phyloP scores from a whole-genome alignment of 1,284 basidiomycete species.

The Ganoderma meredithae region DNA sequence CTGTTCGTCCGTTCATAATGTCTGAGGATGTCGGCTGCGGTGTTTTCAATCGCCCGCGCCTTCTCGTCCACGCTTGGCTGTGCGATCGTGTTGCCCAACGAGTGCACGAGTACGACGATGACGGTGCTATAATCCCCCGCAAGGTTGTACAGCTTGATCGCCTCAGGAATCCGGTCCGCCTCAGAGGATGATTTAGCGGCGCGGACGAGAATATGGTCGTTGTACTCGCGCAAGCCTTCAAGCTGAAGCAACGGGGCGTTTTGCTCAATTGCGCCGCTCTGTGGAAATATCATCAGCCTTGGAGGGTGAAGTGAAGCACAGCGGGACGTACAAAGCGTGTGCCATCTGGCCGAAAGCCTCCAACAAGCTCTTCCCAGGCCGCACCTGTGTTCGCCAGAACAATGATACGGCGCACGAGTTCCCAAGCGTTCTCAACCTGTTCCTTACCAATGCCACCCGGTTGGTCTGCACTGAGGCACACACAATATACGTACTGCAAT shows the following conservation, averaged over 20 bases:
- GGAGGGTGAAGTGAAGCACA: neutral
- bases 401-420: slow-evolving; percentile 88
- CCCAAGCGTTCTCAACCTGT: slow-evolving; percentile 87
- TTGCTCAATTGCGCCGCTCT: slow-evolving; percentile 91
- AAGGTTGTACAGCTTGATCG: slow-evolving; percentile 95
- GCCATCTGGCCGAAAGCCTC: slow-evolving; percentile 90
- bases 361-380: slow-evolving; percentile 90
- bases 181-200: slow-evolving; percentile 82
- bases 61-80: slow-evolving; percentile 73
- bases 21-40: slow-evolving; percentile 84
- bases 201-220: slow-evolving; percentile 83
- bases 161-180: slow-evolving; percentile 86
- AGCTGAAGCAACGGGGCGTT: slow-evolving; percentile 83
- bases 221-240: slow-evolving; percentile 74
- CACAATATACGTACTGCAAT: slow-evolving; percentile 94
- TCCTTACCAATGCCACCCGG: slow-evolving; percentile 76
- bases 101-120: slow-evolving; percentile 86
- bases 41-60: slow-evolving; percentile 74
- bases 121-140: slow-evolving; percentile 93
- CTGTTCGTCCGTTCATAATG: slow-evolving; percentile 88
- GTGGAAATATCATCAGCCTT: neutral
- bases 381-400: slow-evolving; percentile 87
- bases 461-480: slow-evolving; percentile 85
- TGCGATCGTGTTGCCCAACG: slow-evolving; percentile 86
- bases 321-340: slow-evolving; percentile 77